Base-by-base conservation (phyloP, 2,329 filamentous ascomycete genomes). In the Scedosporium boydii region DNA sequence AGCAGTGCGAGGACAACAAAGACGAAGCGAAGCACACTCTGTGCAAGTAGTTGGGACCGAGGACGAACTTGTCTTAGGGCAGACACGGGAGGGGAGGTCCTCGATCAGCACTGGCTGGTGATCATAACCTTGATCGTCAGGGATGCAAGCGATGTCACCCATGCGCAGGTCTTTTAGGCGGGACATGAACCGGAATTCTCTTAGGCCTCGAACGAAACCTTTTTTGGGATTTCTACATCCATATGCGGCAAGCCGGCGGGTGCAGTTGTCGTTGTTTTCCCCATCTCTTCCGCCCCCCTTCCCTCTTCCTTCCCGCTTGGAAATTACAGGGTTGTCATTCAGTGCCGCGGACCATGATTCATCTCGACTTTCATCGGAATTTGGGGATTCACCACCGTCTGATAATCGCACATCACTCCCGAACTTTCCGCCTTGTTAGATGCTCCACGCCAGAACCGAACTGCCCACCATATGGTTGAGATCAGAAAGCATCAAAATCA, bases 381-480 rank as follows among this genome's bases (percentile, higher is more conserved):
- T 18, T 34, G 27, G 55, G 55, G 55, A 58, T 58, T 58, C 27
- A 34, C 55, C 12, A 38, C 55, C 59, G 59, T 56, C 48, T 61
- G 59, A 61, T 61, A 23, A 34, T 7, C 59, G 59, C 59, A 44
- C 59, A 61, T 61, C 59, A 56, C 59, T 61, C 59, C 29, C 59
- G 27, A 23, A 44, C 34, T 23, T 56, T 18, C 59, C 34, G 46
- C 29, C 59, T 18, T 18, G 18, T 61, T 14, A 34, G 42, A 23
- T 44, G 48, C 34, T 27, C 53, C 53, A 21, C 46, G 16, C 16
- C 46, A 18, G 46, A 23, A 51, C 46, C 46, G n/a, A 23, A 26
- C 14, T 18, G 26, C 18, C 27, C 29, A n/a, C 21, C 46, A 51
- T 18, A 51, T 12, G 34, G 34, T 38, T 4, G 34, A 38, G 34